Evolutionary conservation across 306 rosid genomes (phyloP), one percentile per base, ranked within the genome.

Genomic region (Vigna reflexopilosa): DNA sequence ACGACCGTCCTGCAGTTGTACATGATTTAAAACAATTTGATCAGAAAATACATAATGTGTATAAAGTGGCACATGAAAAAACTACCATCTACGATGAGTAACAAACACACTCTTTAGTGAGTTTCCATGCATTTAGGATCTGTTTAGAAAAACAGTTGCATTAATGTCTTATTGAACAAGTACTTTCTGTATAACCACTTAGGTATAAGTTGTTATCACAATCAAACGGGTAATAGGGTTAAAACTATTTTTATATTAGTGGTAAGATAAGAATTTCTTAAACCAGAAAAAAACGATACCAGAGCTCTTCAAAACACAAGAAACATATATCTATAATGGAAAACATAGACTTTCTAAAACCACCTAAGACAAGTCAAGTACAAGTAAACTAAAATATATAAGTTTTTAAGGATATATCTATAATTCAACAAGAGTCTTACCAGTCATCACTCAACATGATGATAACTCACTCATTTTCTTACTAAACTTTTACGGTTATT

Each of bases 1-100:
- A 77, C 78, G 66, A 81, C 68, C 70, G 54, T 73, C 77, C 93
- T 89, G 87, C 75, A 86, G 62, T 34, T 45, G 44, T 19, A 70
- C 77, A 56, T 32, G 68, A 79, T 65, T 45, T n/a, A 36, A 83
- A 65, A 67, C 65, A 64, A 72, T 56, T 14, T 20, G 56, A 66
- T 73, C 40, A 76, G 16, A 69, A 73, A 65, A 70, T 38, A 61
- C 9, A 59, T 5, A 1, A 63, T 14, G 65, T 13, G 54, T 9
- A 66, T 56, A 26, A 16, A 20, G 57, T 17, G 56, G 57, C 34
- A 64, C 34, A 67, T 19, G 32, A 55, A 80, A 65, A 69, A 10
- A 48, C 73, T 56, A 52, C 14, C 66, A 73, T 42, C 49, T 59
- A 7, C 9, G 40, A 19, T 22, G 40, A 19, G 12, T 56, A 55